Evolutionary conservation across 805 yeast genomes (phyloP), one percentile per base, ranked within the genome.

Genomic region (Komagataella phaffii): DNA sequence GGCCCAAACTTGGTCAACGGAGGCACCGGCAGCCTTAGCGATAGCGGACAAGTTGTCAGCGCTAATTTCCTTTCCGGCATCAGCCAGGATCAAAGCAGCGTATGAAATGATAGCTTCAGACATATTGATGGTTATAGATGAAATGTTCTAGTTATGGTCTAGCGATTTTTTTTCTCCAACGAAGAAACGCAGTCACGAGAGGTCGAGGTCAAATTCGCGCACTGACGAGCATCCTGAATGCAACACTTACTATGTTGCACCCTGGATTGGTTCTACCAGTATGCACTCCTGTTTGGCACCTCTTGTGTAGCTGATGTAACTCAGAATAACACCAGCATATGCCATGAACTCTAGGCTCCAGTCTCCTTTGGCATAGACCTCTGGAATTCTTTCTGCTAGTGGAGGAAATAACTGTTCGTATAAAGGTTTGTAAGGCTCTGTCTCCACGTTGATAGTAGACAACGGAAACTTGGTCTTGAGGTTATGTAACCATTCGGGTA

Each of bases 51-150:
- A 77, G 80, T 87, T 88, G 72, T 85, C 91, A 63, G 93, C 68
- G 53, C 69, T 54, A 82, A 93, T 81, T 75, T 90, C 96, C 69
- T 88, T 77, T 68, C 88, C 96, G 68, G 97, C 88, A 71, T 91
- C 99, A 62, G 97, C 96, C 75, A 91, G 81, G 78, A 91, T 89
- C 75, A 91, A 83, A 70, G 98, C 96, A 73, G 99, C 98, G 86
- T 88, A 89, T 65, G 96, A 86, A 70, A 88, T 88, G 70, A 91
- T 83, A 68, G 95, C 81, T 81, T 89, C 96, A 73, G 95, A 85
- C 96, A 88, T 88, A 50, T 47, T 40, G 53, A 36, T 49, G 44
- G 40, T 51, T 51, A 19, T 21, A 45, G 43, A 45, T 21, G 24
- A 45, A 24, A 18, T 46, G 45, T 45, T 40, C 18, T 45, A 19